Evolutionary conservation across 768 basidiomycete species (phyloP), one percentile per base, ranked within the genome.

Genomic region (Russula compacta): DNA sequence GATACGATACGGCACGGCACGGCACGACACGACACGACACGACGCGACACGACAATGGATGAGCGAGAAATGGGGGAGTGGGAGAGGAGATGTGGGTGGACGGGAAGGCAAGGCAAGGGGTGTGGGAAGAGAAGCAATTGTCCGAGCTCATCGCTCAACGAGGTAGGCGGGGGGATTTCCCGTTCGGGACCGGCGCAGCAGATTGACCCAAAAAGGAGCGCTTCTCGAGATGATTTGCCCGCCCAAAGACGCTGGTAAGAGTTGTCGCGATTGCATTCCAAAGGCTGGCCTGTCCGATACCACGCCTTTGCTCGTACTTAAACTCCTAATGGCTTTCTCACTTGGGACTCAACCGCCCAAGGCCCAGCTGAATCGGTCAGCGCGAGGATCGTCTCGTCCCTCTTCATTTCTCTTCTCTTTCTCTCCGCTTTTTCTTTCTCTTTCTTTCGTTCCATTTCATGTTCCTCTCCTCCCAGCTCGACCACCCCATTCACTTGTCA

Each of bases 241-340:
- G 24, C 24, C 1, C 24, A 29, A 29, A 29, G 24, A 29, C 24
- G 24, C 24, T 29, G 24, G 24, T 1, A 29, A 3, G 24, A 29
- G 3, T 29, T 29, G 24, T 29, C 24, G 24, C 24, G 24, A 29
- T 29, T 29, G 24, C 24, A 29, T 29, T 29, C 2, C 24, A 29
- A 29, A 29, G 39, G 6, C 14, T 15, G 39, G 47, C 59, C 59
- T 60, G 29, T 60, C 60, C 42, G 35, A 46, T 19, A 24, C 56
- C 61, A 62, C 56, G 60, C 60, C 55, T 49, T 48, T 53, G 11
- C 40, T 63, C 46, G 57, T 63, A 63, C 61, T 63, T 63, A 63
- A 63, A 63, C 61, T 49, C 61, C 61, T n/a, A 63, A 63, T 63
- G 56, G 61, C 61, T 54, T 62, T 40, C 61, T 63, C 56, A 36